phyloP scores from a whole-genome alignment of 2,329 filamentous ascomycete species.

The Microdochium paspali region DNA sequence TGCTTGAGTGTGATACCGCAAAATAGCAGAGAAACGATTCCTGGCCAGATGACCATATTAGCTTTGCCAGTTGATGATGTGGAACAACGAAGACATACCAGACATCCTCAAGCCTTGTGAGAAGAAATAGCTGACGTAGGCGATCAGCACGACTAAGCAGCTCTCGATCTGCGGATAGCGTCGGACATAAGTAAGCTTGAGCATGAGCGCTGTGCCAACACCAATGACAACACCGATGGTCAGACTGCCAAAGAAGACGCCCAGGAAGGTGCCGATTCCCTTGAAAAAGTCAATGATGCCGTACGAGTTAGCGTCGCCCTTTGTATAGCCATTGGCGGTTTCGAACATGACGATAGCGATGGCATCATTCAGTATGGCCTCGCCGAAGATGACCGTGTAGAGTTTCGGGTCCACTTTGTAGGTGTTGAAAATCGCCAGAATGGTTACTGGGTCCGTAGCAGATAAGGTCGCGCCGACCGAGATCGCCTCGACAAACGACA shows the following conservation, averaged over 20 bases:
- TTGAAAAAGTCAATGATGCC: slow-evolving; percentile 80
- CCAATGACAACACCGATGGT: slow-evolving; percentile 82
- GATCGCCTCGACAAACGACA: slow-evolving; percentile 92
- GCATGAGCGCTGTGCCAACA: slow-evolving; percentile 72
- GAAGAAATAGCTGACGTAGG: slow-evolving; percentile 96
- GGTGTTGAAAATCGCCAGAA: slow-evolving; percentile 96
- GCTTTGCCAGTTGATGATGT: slow-evolving; percentile 1
- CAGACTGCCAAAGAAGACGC: slow-evolving; percentile 92
- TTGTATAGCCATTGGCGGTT: slow-evolving; percentile 87
- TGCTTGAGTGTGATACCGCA: slow-evolving; percentile 98
- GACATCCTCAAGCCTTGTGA: slow-evolving; percentile 94
- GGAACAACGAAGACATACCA: slow-evolving; percentile 46
- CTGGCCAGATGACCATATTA: slow-evolving; percentile 35
- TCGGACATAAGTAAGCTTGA: slow-evolving; percentile 92
- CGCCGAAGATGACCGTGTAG: slow-evolving; percentile 97
- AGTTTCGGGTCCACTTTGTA: slow-evolving; percentile 99
- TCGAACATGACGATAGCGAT: slow-evolving; percentile 98
- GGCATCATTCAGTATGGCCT: slow-evolving; percentile 95
- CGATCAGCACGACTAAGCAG: slow-evolving; percentile 84
- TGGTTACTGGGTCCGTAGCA: slow-evolving; percentile 94
- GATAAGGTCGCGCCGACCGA: slow-evolving; percentile 94
- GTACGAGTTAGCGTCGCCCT: slow-evolving; percentile 60
- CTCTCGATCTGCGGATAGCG: slow-evolving; percentile 95
- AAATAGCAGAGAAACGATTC: slow-evolving; percentile 93
- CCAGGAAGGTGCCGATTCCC: slow-evolving; percentile 86